Evolutionary conservation across 1,284 basidiomycete species (phyloP), one percentile per base, ranked within the genome.

Genomic region (Hypsizygus ulmarius): DNA sequence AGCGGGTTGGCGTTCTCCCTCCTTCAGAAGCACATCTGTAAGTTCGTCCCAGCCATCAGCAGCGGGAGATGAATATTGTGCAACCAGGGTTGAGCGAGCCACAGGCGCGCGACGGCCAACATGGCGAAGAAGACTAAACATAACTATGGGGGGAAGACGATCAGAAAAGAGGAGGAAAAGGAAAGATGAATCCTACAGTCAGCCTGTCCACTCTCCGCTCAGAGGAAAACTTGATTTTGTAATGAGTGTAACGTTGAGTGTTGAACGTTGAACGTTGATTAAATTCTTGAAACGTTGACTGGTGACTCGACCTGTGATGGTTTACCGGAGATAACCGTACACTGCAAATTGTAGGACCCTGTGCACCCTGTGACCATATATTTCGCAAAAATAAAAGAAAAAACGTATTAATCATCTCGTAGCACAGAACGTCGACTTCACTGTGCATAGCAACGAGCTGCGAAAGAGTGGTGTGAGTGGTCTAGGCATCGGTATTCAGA

Each of bases 321-420:
- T 25, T 39, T 19, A 29, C 37, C 58, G 59, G 63, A 49, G 59
- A 58, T 64, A 37, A 41, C 61, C 62, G 60, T 50, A 29, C 19
- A 25, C 39, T 34, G 28, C 19, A 56, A 53, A 60, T 54, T 59
- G 56, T 39, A 48, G 57, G 58, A 59, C 62, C 57, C 62, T 45
- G 58, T 49, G 49, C 37, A 64, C 59, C 51, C 47, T 55, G 61
- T 62, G 57, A 61, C 44, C 50, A 42, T 28, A 29, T 30, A 39
- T 28, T 35, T 18, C n/a, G 12, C 41, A 51, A 49, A 18, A 36
- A 25, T 35, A 45, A 33, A 36, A 43, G 6, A 35, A 45, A 38
- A 44, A 39, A 38, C 28, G 25, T 7, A 30, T n/a, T 32, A n/a
- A 3, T 35, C 52, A 48, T 55, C 42, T 55, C 48, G 52, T 14